A percentile compares a stretch with the other conserved stretches of the same genome.
Evolutionary conservation across 163 green algal genomes (phyloP).

Genomic region (Scenedesmus sp.): DNA sequence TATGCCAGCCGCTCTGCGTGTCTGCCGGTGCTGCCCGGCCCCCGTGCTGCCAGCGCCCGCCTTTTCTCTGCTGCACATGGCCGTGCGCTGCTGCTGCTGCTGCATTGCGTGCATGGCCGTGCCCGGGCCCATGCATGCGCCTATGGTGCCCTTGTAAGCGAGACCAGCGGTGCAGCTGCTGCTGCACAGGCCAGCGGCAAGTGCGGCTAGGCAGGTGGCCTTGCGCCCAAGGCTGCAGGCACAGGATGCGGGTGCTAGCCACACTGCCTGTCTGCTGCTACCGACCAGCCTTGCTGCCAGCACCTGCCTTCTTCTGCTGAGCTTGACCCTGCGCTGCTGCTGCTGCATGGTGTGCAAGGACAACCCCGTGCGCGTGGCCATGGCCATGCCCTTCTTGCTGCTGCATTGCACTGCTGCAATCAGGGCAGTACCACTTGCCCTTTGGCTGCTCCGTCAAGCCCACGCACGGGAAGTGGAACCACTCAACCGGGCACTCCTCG

Average conservation of each 20-base stretch:
- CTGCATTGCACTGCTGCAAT: conserved; percentile 58
- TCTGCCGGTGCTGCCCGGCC: too few species aligned
- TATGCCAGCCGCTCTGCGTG: too few species aligned
- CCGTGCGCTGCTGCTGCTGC: not conserved
- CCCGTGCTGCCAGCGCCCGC: too few species aligned
- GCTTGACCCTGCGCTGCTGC: not conserved
- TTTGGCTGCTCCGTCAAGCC: conserved; percentile 68
- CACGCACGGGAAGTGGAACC: conserved; percentile 85
- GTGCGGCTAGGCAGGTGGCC: too few species aligned
- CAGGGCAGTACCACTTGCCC: conserved; percentile 69
- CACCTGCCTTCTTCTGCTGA: not conserved
- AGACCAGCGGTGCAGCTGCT: not conserved
- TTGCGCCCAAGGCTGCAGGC: too few species aligned
- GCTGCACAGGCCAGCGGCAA: too few species aligned
- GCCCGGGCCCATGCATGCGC: not conserved
- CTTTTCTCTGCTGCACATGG: too few species aligned
- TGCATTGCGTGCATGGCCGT: not conserved
- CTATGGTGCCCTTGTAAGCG: not conserved
- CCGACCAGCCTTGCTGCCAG: not conserved
- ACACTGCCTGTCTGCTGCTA: not conserved
- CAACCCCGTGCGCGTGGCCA: not conserved
- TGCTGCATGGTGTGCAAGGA: not conserved
- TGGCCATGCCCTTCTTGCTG: not conserved
- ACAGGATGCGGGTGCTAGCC: too few species aligned
- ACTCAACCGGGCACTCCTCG: conserved; percentile 78